Base-by-base conservation (phyloP, 225 moss, liverwort and hornwort genomes). In the Bryum argenteum region DNA sequence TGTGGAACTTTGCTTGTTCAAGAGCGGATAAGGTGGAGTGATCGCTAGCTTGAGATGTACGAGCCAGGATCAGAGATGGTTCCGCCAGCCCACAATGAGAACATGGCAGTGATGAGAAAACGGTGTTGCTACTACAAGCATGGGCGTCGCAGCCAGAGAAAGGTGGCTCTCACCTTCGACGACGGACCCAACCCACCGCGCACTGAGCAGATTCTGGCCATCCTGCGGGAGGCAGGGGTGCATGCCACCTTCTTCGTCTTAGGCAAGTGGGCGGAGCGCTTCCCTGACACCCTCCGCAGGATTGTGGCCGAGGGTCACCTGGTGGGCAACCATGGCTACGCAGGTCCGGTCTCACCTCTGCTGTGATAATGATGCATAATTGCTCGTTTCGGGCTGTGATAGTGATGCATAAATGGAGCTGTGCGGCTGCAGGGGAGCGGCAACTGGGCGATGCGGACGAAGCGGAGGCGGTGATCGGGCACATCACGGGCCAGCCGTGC, bases 61-160 rank as follows among this genome's bases (percentile, higher is more conserved):
- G 16, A 42, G 62, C 62, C 43, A 43, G 62, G 62, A 43, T 63
- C 19, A 2, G 22, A 63, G 62, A 43, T 2, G 62, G 43, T 21
- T 1, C 62, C 62, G 2, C 42, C 61, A 4, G 19, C 42, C 11
- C 61, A 13, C 19, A 62, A 62, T 28, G 62, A 63, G 43, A 63
- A 63, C 12, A 63, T 63, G 62, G 43, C 43, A 4, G 62, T 21
- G 6, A 43, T 63, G 62, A 63, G 5, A 11, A 42, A 63, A 21
- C 62, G 42, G 20, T 63, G 62, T 13, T 63, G 19, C 42, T 63
- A 42, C 62, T 63, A 63, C 62, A 63, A 63, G 42, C 62, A 63
- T 22, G 62, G 62, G 1, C 41, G 62, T 13, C 62, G 62, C 6
- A 63, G 62, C 43, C 42, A 63, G 39, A 41, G 40, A 43, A 63